phyloP scores from a whole-genome alignment of 2,329 filamentous ascomycete genomes.

The Neocatenulostroma microsporum region DNA sequence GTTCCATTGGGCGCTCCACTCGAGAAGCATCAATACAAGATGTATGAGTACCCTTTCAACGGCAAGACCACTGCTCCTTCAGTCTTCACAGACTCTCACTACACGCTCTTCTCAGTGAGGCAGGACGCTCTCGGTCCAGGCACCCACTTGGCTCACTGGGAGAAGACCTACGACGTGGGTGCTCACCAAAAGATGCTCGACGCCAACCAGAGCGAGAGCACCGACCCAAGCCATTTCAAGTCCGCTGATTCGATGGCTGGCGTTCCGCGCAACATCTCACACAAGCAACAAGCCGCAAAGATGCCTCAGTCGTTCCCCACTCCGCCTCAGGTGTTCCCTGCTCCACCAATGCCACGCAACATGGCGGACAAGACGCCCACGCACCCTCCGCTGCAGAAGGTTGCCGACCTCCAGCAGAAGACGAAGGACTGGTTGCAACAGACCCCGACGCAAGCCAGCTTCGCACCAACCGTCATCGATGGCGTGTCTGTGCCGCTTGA shows the following conservation, averaged over 20 bases:
- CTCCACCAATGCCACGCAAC: not conserved
- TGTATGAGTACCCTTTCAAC: not conserved
- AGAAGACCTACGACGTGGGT: not conserved
- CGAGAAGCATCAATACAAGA: not conserved
- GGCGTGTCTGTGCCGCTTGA: not conserved
- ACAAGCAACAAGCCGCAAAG: not conserved
- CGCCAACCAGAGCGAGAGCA: not conserved
- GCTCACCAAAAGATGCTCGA: not conserved
- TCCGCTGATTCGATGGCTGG: slow-evolving; percentile 1
- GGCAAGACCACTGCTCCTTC: not conserved
- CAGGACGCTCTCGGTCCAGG: not conserved
- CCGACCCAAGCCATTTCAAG: slow-evolving; percentile 2
- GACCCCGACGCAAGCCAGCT: not conserved
- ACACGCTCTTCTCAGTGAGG: not conserved
- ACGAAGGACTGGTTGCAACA: slow-evolving; percentile 1
- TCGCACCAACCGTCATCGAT: not conserved
- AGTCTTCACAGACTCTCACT: not conserved
- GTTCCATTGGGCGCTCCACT: not conserved
- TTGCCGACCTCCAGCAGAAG: not conserved
- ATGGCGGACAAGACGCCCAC: not conserved
- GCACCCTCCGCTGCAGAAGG: not conserved
- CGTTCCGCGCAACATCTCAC: not conserved
- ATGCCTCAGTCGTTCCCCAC: not conserved
- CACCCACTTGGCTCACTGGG: not conserved
- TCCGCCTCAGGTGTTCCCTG: not conserved